Base-by-base conservation (phyloP, 2,329 filamentous ascomycete species). In the Fusarium bactridioides region DNA sequence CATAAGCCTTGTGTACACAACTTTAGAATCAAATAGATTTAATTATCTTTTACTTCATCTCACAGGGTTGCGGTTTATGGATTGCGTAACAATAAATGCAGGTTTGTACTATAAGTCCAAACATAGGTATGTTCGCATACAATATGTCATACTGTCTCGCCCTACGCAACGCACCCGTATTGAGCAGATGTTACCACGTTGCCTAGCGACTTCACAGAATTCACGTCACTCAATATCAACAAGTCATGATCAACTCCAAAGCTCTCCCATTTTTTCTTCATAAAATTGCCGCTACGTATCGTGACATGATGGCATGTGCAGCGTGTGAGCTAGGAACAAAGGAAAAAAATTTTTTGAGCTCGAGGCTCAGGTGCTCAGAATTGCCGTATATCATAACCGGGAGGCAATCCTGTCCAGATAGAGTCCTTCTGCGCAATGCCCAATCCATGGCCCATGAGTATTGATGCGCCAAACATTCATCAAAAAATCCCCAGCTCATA, bases 341-440 rank as follows among this genome's bases (percentile, higher is more conserved):
- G 78, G 77, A 83, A 82, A 82, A 77, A 69, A 72, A 75, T 73
- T 65, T 72, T 72, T 68, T 61, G 66, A 78, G 66, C 67, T 60
- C 55, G 47, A 66, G 51, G 53, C 69, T 54, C 63, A 60, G 53
- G 64, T 71, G 66, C 67, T 67, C 63, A 72, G 74, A 71, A 73
- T 76, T 78, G 75, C 72, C 72, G 71, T 70, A 68, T 73, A 76
- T 79, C 78, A 78, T 77, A 79, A 78, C 77, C 77, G 78, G 78
- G 74, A 82, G 82, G 83, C 81, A 82, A 81, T 79, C 78, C 79
- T 78, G 79, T 83, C 83, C 82, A 85, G 82, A 84, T 83, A 83
- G 77, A 80, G 78, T 78, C 79, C 79, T 79, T 80, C 77, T 75
- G 74, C 74, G 67, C 79, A 82, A 82, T 79, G 80, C 84, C 82